These are phyloP conservation scores for Priceomyces carsonii DNA, from an alignment of 805 yeast species.

Conservation along the genomic window DNA sequence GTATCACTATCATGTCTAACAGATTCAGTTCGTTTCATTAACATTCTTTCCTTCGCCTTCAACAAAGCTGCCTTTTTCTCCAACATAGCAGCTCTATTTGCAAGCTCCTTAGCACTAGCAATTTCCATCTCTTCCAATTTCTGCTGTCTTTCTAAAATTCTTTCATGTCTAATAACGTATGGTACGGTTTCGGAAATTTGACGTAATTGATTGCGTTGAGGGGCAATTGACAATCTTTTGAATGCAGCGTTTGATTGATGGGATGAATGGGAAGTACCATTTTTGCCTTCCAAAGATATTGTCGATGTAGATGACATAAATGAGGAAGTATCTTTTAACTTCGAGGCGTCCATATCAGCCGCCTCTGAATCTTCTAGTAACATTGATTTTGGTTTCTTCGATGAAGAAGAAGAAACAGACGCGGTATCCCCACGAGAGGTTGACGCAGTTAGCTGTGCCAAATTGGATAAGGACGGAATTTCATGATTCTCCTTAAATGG, in stretches of 20 bases:
- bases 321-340: slow-evolving; percentile 26
- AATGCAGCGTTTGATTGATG: slow-evolving; percentile 31
- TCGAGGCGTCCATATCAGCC: slow-evolving; percentile 23
- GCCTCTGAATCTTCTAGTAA: slow-evolving; percentile 29
- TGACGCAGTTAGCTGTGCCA: slow-evolving; percentile 50
- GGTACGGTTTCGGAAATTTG: slow-evolving; percentile 84
- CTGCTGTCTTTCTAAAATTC: slow-evolving; percentile 71
- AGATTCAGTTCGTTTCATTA: slow-evolving; percentile 40
- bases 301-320: slow-evolving; percentile 33
- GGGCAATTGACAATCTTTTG: slow-evolving; percentile 46
- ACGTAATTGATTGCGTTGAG: slow-evolving; percentile 63
- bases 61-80: slow-evolving; percentile 74
- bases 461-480: slow-evolving; percentile 60
- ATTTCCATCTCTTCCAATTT: slow-evolving; percentile 79
- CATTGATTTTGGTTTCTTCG: slow-evolving; percentile 34
- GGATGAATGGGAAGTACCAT: slow-evolving; percentile 17
- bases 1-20: slow-evolving; percentile 9
- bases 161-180: slow-evolving; percentile 77
- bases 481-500: slow-evolving; percentile 11
- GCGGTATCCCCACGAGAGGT: slow-evolving; percentile 17
- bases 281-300: slow-evolving; percentile 22
- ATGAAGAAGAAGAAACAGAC: slow-evolving; percentile 20
- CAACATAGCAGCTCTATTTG: slow-evolving; percentile 71
- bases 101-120: slow-evolving; percentile 71
- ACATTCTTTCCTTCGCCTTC: slow-evolving; percentile 61